phyloP scores from a whole-genome alignment of 2,329 filamentous ascomycete species.

The Scopulariopsis brevicaulis region DNA sequence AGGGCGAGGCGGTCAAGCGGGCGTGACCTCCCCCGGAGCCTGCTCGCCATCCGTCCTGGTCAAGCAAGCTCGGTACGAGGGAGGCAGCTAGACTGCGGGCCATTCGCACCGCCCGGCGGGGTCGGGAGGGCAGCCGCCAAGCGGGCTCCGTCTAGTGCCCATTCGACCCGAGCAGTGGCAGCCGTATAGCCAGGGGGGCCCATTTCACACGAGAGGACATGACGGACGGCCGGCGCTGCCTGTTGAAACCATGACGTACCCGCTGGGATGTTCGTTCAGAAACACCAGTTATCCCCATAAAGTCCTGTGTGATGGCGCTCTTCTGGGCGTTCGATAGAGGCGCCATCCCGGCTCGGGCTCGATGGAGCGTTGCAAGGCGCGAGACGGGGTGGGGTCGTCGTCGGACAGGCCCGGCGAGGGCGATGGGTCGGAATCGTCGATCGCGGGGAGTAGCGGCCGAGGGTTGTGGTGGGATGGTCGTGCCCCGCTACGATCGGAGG shows the following conservation, averaged over 20 bases:
- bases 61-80: neutral
- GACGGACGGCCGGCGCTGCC: neutral
- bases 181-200: neutral
- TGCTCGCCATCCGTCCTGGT: neutral
- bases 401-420: neutral
- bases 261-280: slow-evolving; percentile 29
- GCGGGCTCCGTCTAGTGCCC: neutral
- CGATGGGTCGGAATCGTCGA: neutral
- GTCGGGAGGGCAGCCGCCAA: neutral
- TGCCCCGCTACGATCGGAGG: neutral
- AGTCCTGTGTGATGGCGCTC: slow-evolving; percentile 27
- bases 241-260: slow-evolving; percentile 21
- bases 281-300: slow-evolving; percentile 29
- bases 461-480: neutral
- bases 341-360: slow-evolving; percentile 17
- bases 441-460: neutral
- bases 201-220: neutral
- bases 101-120: neutral
- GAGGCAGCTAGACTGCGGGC: neutral
- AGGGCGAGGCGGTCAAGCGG: slow-evolving; percentile 3
- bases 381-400: neutral
- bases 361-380: neutral
- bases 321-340: slow-evolving; percentile 24
- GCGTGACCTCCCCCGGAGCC: neutral
- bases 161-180: neutral